Evolutionary conservation across 768 basidiomycete species (phyloP).

Genomic region (Pleurotus eryngii): DNA sequence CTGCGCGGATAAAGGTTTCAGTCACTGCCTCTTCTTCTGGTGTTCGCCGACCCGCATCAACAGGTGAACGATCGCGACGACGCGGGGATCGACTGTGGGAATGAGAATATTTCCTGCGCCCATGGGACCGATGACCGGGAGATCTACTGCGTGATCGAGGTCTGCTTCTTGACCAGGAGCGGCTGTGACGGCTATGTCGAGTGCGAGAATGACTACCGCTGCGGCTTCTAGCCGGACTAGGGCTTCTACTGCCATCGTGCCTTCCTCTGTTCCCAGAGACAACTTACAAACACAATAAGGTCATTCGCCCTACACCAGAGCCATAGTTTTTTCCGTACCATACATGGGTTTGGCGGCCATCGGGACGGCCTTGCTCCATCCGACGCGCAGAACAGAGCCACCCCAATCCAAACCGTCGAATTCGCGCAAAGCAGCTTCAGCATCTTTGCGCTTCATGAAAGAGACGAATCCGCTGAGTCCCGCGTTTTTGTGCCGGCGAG

Average conservation of each 20-base stretch:
- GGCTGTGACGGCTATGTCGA: slow-evolving; percentile 39
- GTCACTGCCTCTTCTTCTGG: slow-evolving; percentile 72
- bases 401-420: slow-evolving; percentile 96
- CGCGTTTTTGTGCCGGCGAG: slow-evolving; percentile 64
- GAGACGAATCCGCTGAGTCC: slow-evolving; percentile 96
- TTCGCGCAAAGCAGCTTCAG: slow-evolving; percentile 84
- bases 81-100: slow-evolving; percentile 47
- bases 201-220: slow-evolving; percentile 38
- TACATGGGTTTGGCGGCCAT: slow-evolving; percentile 77
- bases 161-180: slow-evolving; percentile 44
- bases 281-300: slow-evolving; percentile 4
- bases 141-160: slow-evolving; percentile 43
- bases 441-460: slow-evolving; percentile 91
- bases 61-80: slow-evolving; percentile 42
- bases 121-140: slow-evolving; percentile 31
- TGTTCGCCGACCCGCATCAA: slow-evolving; percentile 36
- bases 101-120: slow-evolving; percentile 29
- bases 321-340: slow-evolving; percentile 43
- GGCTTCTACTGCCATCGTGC: slow-evolving; percentile 29
- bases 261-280: slow-evolving; percentile 19
- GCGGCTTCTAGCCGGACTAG: slow-evolving; percentile 37
- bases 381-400: slow-evolving; percentile 80
- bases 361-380: slow-evolving; percentile 97
- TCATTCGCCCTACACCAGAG: not conserved
- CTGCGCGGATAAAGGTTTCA: slow-evolving; percentile 82